Percentiles rank a stretch among this genome's conserved stretches.
Conservation (phyloP, 441 rosid genomes). For the Erysimum pusillum region DNA sequence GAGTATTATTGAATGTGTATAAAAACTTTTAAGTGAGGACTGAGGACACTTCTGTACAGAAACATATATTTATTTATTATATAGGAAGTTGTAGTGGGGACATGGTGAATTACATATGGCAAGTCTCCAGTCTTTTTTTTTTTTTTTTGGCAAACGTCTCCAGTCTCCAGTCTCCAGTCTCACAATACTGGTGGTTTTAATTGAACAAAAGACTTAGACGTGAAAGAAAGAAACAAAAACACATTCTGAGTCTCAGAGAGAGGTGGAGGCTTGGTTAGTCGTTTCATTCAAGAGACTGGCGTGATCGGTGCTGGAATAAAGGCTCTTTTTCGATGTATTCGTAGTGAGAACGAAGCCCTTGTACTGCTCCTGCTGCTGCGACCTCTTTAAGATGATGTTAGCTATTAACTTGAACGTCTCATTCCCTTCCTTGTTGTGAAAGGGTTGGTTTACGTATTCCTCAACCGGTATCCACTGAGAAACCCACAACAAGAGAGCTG, state of each 20-base stretch:
- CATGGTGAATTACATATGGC: conserved; percentile 9
- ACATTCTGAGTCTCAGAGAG: neutral
- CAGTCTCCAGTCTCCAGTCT: too few relatives aligned
- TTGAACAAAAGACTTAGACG: neutral
- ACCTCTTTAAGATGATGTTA: conserved; percentile 56
- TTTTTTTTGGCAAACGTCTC: too few relatives aligned
- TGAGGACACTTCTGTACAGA: too few relatives aligned
- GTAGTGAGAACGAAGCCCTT: neutral
- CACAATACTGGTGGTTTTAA: neutral
- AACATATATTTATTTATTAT: neutral
- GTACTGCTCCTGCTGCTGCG: conserved; percentile 39
- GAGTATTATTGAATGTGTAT: too few relatives aligned
- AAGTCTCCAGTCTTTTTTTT: neutral
- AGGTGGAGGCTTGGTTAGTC: neutral
- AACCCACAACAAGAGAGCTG: neutral
- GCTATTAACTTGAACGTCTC: conserved; percentile 54
- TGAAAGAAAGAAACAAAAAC: neutral
- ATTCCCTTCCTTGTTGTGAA: conserved; percentile 35
- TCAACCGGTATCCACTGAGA: conserved; percentile 72
- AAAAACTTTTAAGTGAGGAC: too few relatives aligned
- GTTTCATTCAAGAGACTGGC: neutral
- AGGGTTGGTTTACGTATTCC: conserved; percentile 62
- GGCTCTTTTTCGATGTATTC: neutral
- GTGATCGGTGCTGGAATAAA: neutral
- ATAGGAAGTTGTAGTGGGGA: neutral